These are phyloP conservation scores for Sutorius eximius DNA, from an alignment of 1,284 basidiomycete genomes.

Conservation along the genomic window DNA sequence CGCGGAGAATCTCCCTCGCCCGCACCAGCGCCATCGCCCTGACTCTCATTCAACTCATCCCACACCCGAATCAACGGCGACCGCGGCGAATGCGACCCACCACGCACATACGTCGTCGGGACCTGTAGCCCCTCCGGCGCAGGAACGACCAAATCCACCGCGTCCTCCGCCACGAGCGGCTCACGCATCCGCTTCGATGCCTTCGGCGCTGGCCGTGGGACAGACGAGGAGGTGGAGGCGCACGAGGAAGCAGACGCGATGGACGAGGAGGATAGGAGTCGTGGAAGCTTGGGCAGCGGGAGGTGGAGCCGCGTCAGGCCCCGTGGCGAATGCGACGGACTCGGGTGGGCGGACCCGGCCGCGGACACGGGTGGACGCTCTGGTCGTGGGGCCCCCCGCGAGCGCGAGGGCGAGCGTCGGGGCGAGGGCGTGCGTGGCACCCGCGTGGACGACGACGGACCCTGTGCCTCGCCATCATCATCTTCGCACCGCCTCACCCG, in stretches of 20 bases:
- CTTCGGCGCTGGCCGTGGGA: background rate
- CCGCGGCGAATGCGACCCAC: conserved; percentile 16
- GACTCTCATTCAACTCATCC: conserved; percentile 11
- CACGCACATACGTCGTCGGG: conserved; percentile 20
- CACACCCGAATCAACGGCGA: conserved; percentile 28
- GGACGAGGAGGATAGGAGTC: background rate
- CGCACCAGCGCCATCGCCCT: background rate
- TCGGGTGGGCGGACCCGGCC: conserved; percentile 12
- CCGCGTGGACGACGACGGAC: background rate
- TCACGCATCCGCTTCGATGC: conserved; percentile 10
- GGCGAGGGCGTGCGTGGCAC: conserved; percentile 9
- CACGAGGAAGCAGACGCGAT: background rate
- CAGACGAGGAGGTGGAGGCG: background rate
- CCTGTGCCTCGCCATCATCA: background rate
- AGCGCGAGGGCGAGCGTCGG: conserved; percentile 2
- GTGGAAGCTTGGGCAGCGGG: conserved; percentile 1
- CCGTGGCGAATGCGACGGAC: conserved; percentile 9
- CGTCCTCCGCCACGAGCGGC: conserved; percentile 29
- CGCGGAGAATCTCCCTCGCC: no score
- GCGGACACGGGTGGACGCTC: background rate
- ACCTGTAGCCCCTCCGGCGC: conserved; percentile 15
- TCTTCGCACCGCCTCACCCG: conserved; percentile 10
- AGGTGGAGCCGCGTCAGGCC: conserved; percentile 9
- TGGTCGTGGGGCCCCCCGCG: background rate
- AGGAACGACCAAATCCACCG: conserved; percentile 31